Percentiles rank a stretch among this genome's conserved stretches.
Evolutionary conservation across 305 asterid genomes (phyloP).

Genomic region (Fraxinus latifolia): DNA sequence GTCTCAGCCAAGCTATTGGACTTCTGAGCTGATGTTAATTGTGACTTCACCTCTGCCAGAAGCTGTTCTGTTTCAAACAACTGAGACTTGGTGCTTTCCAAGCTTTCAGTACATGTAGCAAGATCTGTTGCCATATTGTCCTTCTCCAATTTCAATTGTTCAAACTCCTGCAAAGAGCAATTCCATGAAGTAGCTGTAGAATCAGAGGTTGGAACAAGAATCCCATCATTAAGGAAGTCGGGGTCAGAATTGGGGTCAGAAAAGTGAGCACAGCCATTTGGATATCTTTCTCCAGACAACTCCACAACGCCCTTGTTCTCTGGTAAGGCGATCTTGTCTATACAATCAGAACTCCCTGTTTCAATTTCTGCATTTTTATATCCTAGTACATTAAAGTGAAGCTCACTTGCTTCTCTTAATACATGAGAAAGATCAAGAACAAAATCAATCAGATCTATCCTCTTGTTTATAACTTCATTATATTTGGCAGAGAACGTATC

Average conservation of each 20-base stretch:
- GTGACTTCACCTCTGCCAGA: constrained; percentile 71
- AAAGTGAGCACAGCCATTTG: constrained; percentile 51
- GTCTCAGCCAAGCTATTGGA: constrained; percentile 85
- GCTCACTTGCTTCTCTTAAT: constrained; percentile 41
- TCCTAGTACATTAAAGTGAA: constrained; percentile 44
- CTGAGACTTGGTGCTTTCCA: constrained; percentile 64
- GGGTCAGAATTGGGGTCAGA: constrained; percentile 80
- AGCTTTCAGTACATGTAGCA: constrained; percentile 49
- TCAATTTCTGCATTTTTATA: constrained; percentile 44
- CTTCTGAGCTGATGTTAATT: constrained; percentile 67
- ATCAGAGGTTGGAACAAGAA: constrained; percentile 74
- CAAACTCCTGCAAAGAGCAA: constrained; percentile 82
- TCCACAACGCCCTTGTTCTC: constrained; percentile 42
- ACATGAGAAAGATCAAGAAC: constrained; percentile 49
- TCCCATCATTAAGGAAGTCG: constrained; percentile 71
- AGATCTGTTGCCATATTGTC: constrained; percentile 65
- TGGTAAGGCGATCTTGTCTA: constrained; percentile 65
- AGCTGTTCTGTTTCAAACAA: constrained; percentile 63
- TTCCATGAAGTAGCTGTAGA: constrained; percentile 58
- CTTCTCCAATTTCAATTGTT: constrained; percentile 73
- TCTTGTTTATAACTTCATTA: constrained; percentile 39
- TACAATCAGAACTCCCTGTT: constrained; percentile 44
- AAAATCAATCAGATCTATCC: constrained; percentile 45
- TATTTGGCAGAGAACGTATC: constrained; percentile 53
- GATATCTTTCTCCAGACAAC: constrained; percentile 32